These are phyloP conservation scores for Lineolata rhizophorae DNA, from an alignment of 495 filamentous ascomycete species.

Conservation along the genomic window DNA sequence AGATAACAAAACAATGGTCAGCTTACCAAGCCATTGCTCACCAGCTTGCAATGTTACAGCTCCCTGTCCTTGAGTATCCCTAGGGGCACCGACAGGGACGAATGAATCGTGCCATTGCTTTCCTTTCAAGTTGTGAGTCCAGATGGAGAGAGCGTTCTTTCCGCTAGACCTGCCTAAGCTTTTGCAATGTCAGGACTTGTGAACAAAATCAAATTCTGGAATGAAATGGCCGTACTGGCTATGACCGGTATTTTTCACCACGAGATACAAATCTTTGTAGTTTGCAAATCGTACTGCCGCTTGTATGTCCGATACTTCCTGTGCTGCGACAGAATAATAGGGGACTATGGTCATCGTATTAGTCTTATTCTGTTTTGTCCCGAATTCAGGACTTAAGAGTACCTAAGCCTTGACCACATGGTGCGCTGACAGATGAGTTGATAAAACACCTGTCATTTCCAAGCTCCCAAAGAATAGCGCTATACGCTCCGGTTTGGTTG, in stretches of 20 bases:
- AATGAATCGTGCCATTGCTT: conserved; percentile 4
- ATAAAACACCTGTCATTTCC: conserved; percentile 4
- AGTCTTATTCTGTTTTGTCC: background rate
- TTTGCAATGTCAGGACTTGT: background rate
- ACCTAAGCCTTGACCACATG: conserved; percentile 2
- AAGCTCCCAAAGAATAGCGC: conserved; percentile 4
- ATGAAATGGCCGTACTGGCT: conserved; percentile 2
- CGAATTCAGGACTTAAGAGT: background rate
- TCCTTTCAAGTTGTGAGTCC: conserved; percentile 2
- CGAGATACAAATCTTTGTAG: conserved; percentile 10
- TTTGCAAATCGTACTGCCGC: conserved; percentile 14
- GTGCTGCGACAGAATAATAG: conserved; percentile 12
- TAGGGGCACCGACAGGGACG: conserved; percentile 5
- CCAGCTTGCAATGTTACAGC: conserved; percentile 14
- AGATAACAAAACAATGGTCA: background rate
- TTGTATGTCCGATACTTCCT: conserved; percentile 11
- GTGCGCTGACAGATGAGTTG: conserved; percentile 1
- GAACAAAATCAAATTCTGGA: background rate
- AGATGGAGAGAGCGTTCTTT: conserved; percentile 1
- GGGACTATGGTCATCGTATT: conserved; percentile 10
- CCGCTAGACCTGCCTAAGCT: conserved; percentile 3
- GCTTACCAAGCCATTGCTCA: conserved; percentile 1
- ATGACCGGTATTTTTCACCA: conserved; percentile 19
- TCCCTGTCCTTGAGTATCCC: conserved; percentile 3
- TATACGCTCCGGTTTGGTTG: conserved; percentile 3